Percentiles rank a stretch among this genome's conserved stretches.
These are phyloP conservation scores for Setomelanomma holmii DNA, from an alignment of 2,329 filamentous ascomycete genomes.

Conservation along the genomic window DNA sequence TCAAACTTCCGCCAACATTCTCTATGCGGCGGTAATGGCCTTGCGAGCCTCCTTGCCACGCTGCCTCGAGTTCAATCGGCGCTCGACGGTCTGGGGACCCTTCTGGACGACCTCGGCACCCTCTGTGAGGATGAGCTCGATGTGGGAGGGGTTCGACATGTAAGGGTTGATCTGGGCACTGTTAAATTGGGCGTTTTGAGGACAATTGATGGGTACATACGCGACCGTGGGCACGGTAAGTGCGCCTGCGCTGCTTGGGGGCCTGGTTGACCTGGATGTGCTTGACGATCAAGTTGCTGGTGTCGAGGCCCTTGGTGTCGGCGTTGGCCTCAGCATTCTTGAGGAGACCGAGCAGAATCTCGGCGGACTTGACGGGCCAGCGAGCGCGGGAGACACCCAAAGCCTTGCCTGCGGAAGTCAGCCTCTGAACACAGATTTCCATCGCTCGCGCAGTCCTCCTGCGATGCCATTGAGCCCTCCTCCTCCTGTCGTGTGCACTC, in stretches of 20 bases:
- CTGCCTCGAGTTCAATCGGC: conserved; percentile 89
- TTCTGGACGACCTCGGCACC: conserved; percentile 95
- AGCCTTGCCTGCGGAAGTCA: conserved; percentile 79
- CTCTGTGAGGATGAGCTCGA: conserved; percentile 99
- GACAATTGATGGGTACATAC: conserved; percentile 66
- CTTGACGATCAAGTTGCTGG: conserved; percentile 96
- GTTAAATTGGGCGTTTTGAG: conserved; percentile 14
- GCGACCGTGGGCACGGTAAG: conserved; percentile 99
- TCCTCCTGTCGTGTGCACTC: conserved; percentile 57
- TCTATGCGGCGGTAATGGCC: conserved; percentile 65
- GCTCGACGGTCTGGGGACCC: conserved; percentile 68
- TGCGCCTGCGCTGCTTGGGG: conserved; percentile 98
- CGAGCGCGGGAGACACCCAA: conserved; percentile 97
- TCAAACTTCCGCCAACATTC: conserved; percentile 21
- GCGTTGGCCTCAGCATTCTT: conserved; percentile 56
- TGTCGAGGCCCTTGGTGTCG: conserved; percentile 67
- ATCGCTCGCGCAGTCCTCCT: no score
- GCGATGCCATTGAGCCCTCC: no score
- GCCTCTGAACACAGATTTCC: conserved; percentile 14
- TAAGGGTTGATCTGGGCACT: conserved; percentile 92
- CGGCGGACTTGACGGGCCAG: conserved; percentile 99
- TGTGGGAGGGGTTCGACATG: conserved; percentile 99
- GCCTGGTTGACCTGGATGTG: conserved; percentile 99
- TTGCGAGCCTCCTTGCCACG: conserved; percentile 72
- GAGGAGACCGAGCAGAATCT: conserved; percentile 95